Percentiles rank a stretch among this genome's conserved stretches.
phyloP scores from a whole-genome alignment of 2,329 filamentous ascomycete species.

The Amphichorda felina region DNA sequence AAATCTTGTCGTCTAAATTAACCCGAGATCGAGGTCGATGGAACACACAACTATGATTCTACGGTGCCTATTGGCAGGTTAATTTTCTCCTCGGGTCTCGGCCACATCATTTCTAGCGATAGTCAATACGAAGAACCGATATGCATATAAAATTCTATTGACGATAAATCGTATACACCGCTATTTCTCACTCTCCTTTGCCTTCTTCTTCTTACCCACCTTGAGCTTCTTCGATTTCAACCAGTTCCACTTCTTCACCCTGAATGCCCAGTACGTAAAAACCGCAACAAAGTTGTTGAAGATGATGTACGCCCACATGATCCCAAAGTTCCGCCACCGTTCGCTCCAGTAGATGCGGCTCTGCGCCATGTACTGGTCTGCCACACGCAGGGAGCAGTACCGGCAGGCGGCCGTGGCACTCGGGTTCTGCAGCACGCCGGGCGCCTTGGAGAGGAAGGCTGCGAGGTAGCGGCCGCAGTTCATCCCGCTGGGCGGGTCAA shows the following conservation, averaged over 20 bases:
- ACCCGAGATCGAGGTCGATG: too few relatives aligned
- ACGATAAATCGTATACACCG: too few relatives aligned
- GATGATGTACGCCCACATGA: constrained; percentile 54
- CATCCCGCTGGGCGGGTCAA: constrained; percentile 48
- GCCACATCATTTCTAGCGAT: too few relatives aligned
- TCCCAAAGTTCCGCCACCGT: constrained; percentile 56
- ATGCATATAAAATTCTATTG: too few relatives aligned
- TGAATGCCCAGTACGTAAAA: constrained; percentile 45
- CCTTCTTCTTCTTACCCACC: too few relatives aligned
- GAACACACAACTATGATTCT: too few relatives aligned
- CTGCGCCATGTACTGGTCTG: constrained; percentile 44
- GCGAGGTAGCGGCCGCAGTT: constrained; percentile 55
- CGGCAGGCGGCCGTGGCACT: constrained; percentile 43
- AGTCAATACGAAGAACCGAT: too few relatives aligned
- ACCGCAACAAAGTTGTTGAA: constrained; percentile 53
- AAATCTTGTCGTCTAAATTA: too few relatives aligned
- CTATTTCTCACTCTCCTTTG: too few relatives aligned
- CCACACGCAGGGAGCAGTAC: constrained; percentile 54
- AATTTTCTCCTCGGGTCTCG: too few relatives aligned
- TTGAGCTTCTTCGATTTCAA: too few relatives aligned
- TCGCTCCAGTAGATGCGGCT: constrained; percentile 37
- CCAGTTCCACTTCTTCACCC: background rate
- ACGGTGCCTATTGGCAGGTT: too few relatives aligned
- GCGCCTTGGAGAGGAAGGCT: constrained; percentile 34
- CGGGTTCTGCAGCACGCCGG: constrained; percentile 52